Base-by-base conservation (phyloP, 2,329 filamentous ascomycete species). In the Passalora sequoiae region DNA sequence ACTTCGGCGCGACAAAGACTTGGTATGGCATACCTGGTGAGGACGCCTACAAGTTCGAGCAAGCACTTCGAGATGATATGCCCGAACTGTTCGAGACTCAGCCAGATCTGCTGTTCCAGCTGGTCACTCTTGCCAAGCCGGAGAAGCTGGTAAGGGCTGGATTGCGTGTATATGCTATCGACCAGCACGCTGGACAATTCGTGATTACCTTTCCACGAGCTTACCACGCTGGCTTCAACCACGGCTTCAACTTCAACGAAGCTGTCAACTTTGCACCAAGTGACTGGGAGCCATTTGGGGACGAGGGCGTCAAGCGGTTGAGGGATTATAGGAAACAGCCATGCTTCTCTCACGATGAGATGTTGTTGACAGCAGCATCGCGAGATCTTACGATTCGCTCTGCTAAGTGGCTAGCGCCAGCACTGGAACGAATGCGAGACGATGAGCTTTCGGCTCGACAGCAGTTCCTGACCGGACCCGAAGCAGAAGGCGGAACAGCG, bases 11-110 rank as follows among this genome's bases (percentile, higher is more conserved):
- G 1, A 98, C 92, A 1, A 98, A 98, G 70, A 98, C 92, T 0
- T 98, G 92, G 92, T 98, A 98, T 59, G 92, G 92, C 3, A 96
- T 98, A 54, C 92, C 92, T 0, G 91, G 86, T 10, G 86, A 87
- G 31, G 92, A 97, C 63, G 87, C 89, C 0, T 85, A 92, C 58
- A 94, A 92, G 55, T 98, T 98, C 46, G 92, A 98, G 67, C 78
- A 84, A 43, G 92, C 92, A 1, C 97, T 98, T 91, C 81, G 81
- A 33, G 86, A 94, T 60, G 89, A 92, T 1, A 89, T 98, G 0
- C 92, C 92, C 0, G 92, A 98, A 60, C 72, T 98, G 1, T 98
- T 98, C 57, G 92, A 97, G 67, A 94, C 89, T 0, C 92, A 98
- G 57, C 92, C 92, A 0, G 92, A 98, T 67, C 76, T 98, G 6